phyloP scores from a whole-genome alignment of 2,329 filamentous ascomycete species.

The Hymenoscyphus infarciens region DNA sequence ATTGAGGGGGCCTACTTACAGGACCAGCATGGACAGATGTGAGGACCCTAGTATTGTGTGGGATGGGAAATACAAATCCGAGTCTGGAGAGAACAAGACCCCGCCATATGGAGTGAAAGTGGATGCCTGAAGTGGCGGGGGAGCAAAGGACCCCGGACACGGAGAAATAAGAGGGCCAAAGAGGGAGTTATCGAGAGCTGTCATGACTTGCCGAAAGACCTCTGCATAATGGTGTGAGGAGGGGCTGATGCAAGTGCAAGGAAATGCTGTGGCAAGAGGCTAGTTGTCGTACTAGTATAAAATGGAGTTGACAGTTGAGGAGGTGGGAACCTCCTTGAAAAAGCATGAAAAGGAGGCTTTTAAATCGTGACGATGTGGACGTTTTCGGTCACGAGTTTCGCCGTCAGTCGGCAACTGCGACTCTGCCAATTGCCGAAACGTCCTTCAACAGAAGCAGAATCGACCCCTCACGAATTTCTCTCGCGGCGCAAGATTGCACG shows the following conservation, averaged over 20 bases:
- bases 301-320: not conserved
- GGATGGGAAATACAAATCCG: not conserved
- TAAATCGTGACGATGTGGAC: too few species aligned
- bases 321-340: not conserved
- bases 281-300: not conserved
- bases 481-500: not conserved
- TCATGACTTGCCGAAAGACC: not conserved
- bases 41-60: not conserved
- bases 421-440: not conserved
- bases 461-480: not conserved
- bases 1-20: too few species aligned
- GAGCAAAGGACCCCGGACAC: not conserved
- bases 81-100: not conserved
- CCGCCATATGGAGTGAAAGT: not conserved
- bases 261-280: not conserved
- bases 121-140: constrained; percentile 1
- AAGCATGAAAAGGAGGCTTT: not conserved
- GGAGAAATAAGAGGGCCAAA: not conserved
- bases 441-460: not conserved
- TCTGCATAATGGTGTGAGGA: not conserved
- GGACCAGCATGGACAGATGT: not conserved
- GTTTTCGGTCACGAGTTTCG: not conserved
- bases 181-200: not conserved
- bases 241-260: not conserved
- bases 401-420: not conserved